Evolutionary conservation across 129 eudicot species (phyloP).

Genomic region (Dittrichia graveolens): DNA sequence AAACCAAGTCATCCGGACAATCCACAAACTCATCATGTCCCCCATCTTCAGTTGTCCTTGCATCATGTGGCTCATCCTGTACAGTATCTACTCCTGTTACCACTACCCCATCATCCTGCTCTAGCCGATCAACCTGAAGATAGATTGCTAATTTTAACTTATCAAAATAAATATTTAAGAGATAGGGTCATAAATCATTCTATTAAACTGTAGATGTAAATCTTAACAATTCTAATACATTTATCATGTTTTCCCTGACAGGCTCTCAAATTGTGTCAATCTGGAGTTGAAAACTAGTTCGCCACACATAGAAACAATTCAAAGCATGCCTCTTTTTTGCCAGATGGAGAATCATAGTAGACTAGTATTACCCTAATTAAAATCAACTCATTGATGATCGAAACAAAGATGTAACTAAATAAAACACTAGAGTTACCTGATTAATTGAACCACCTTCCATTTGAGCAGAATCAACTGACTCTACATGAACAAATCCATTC

Average conservation of each 20-base stretch:
- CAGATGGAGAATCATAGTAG: conserved; percentile 15
- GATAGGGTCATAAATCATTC: background rate
- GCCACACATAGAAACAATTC: background rate
- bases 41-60: conserved; percentile 62
- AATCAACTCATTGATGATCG: background rate
- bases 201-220: background rate
- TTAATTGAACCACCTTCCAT: conserved; percentile 36
- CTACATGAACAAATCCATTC: conserved; percentile 41
- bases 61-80: conserved; percentile 43
- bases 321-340: conserved; percentile 10
- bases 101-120: conserved; percentile 59
- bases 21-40: conserved; percentile 95
- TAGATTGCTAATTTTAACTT: conserved; percentile 13
- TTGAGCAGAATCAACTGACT: conserved; percentile 43
- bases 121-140: conserved; percentile 47
- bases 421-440: conserved; percentile 40
- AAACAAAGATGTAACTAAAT: conserved; percentile 12
- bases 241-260: background rate
- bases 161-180: conserved; percentile 23
- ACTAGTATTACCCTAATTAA: conserved; percentile 7
- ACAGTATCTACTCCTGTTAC: conserved; percentile 50
- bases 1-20: conserved; percentile 82
- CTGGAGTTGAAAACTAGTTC: conserved; percentile 3
- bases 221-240: background rate
- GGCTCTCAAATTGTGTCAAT: background rate